Evolutionary conservation across 2,329 filamentous ascomycete genomes (phyloP).

Genomic region (Calonectria honghensis): DNA sequence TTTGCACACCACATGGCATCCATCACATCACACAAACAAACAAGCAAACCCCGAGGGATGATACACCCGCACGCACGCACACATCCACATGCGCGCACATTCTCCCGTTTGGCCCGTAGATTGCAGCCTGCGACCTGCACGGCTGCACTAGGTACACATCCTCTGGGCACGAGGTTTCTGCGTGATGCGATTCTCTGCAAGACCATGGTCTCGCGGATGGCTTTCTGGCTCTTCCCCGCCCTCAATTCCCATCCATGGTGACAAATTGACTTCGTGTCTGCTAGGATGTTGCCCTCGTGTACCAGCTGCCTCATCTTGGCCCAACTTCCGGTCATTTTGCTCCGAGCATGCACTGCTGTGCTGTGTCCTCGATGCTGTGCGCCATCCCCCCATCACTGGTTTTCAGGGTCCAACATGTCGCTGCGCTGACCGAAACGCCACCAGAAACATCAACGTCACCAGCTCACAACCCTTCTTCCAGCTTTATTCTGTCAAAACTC

Average conservation of each 20-base stretch:
- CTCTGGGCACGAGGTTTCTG: not conserved
- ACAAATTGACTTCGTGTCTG: conserved; percentile 47
- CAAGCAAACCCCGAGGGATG: conserved; percentile 5
- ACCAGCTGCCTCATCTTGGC: conserved; percentile 8
- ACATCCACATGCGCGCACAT: not conserved
- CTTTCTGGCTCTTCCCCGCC: conserved; percentile 43
- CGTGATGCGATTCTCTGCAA: conserved; percentile 55
- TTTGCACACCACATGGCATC: conserved; percentile 20
- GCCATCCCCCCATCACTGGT: not conserved
- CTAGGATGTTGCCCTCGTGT: conserved; percentile 39
- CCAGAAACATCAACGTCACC: conserved; percentile 32
- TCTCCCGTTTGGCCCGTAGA: conserved; percentile 16
- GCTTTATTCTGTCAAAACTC: conserved; percentile 10
- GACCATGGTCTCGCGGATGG: conserved; percentile 50
- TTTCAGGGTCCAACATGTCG: conserved; percentile 38
- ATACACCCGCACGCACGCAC: conserved; percentile 14
- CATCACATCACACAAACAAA: conserved; percentile 20
- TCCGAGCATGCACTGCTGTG: conserved; percentile 44
- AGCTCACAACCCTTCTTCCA: not conserved
- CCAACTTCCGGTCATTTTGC: conserved; percentile 50
- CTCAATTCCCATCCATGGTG: conserved; percentile 36
- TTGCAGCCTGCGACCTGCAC: conserved; percentile 25
- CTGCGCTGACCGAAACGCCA: conserved; percentile 21
- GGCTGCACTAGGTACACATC: conserved; percentile 7
- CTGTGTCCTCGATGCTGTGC: conserved; percentile 3